Conservation (phyloP, 1,139 yeast genomes). For the Lodderomyces margitis region DNA sequence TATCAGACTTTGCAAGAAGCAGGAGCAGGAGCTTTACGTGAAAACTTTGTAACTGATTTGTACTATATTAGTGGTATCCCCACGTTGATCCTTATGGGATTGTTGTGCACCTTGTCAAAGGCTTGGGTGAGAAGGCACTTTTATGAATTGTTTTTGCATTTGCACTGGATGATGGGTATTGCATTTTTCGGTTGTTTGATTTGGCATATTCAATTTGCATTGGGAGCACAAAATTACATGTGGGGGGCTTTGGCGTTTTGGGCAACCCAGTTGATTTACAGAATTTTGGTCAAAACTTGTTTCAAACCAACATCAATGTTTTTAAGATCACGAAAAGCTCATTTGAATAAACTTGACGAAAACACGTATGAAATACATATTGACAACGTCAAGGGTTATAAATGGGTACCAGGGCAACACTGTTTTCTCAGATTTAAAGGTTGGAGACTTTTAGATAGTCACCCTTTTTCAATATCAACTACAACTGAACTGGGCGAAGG, state of each 20-base stretch:
- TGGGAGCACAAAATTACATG: slow-evolving; percentile 48
- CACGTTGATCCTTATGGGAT: slow-evolving; percentile 46
- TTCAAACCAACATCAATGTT: slow-evolving; percentile 44
- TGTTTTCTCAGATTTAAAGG: slow-evolving; percentile 51
- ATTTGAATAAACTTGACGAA: slow-evolving; percentile 28
- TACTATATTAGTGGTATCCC: slow-evolving; percentile 34
- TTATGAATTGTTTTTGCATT: slow-evolving; percentile 55
- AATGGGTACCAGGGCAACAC: slow-evolving; percentile 65
- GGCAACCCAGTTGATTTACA: slow-evolving; percentile 50
- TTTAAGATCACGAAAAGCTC: slow-evolving; percentile 47
- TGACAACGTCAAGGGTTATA: slow-evolving; percentile 33
- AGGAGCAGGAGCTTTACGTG: slow-evolving; percentile 31
- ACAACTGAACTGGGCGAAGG: slow-evolving; percentile 21
- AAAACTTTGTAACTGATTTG: slow-evolving; percentile 18
- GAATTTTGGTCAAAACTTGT: slow-evolving; percentile 52
- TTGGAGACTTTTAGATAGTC: slow-evolving; percentile 50
- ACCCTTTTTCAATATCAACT: slow-evolving; percentile 61
- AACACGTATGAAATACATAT: slow-evolving; percentile 43
- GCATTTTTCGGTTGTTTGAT: slow-evolving; percentile 53
- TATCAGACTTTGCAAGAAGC: slow-evolving; percentile 51
- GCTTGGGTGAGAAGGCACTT: slow-evolving; percentile 39
- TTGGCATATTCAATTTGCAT: slow-evolving; percentile 44
- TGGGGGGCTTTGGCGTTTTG: slow-evolving; percentile 59
- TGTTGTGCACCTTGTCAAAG: slow-evolving; percentile 48
- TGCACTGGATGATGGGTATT: slow-evolving; percentile 60